phyloP scores from a whole-genome alignment of 176 grass and related monocot genomes.

The Lolium rigidum region DNA sequence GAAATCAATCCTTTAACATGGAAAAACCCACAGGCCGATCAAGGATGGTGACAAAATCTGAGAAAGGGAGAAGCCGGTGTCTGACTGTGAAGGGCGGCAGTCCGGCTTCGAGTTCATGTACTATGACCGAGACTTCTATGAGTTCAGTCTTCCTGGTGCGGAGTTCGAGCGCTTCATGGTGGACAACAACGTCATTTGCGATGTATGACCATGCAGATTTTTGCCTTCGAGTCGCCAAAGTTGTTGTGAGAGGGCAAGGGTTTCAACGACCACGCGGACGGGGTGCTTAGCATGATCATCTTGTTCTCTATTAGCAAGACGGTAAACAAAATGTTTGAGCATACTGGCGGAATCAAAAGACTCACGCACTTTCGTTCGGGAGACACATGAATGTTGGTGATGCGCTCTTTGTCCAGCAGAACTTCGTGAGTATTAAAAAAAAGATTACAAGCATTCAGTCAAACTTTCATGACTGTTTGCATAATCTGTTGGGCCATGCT shows the following conservation, averaged over 20 bases:
- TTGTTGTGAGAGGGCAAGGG: not conserved
- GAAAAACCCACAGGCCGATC: not conserved
- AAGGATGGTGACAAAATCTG: not conserved
- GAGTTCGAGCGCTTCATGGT: conserved; percentile 6
- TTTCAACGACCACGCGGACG: not conserved
- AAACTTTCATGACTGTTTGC: too few relatives aligned
- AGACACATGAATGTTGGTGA: too few relatives aligned
- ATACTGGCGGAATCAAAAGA: too few relatives aligned
- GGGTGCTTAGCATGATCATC: conserved; percentile 15
- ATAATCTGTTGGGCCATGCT: too few relatives aligned
- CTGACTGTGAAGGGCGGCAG: not conserved
- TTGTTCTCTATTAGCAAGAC: conserved; percentile 9
- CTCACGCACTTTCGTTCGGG: too few relatives aligned
- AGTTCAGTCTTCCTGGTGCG: not conserved
- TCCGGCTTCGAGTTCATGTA: conserved; percentile 5
- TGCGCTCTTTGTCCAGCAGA: too few relatives aligned
- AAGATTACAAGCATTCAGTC: too few relatives aligned
- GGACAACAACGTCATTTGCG: not conserved
- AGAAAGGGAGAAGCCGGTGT: not conserved
- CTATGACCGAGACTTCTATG: not conserved
- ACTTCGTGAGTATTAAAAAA: too few relatives aligned
- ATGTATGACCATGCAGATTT: conserved; percentile 13
- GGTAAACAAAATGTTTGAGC: not conserved
- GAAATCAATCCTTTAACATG: too few relatives aligned
- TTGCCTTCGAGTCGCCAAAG: conserved; percentile 6